Percentiles rank a stretch among this genome's conserved stretches.
Conservation (phyloP, 2,329 filamentous ascomycete genomes). For the Cercospora sojina region DNA sequence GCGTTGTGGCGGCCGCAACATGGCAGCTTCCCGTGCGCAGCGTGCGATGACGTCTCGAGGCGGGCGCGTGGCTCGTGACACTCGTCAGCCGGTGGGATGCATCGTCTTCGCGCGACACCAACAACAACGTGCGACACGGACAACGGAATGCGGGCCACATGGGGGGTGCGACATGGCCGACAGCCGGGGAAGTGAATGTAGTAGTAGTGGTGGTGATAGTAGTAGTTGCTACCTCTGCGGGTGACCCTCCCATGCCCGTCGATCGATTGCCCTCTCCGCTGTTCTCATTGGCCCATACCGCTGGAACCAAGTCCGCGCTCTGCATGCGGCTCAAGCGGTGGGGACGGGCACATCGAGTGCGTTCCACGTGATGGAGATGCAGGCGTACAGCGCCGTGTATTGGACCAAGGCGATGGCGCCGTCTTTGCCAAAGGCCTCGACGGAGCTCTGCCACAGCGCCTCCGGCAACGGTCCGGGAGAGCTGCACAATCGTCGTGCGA, state of each 20-base stretch:
- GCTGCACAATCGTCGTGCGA: slow-evolving; percentile 23
- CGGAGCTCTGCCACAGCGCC: slow-evolving; percentile 23
- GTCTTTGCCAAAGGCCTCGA: slow-evolving; percentile 28
- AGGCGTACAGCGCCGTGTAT: slow-evolving; percentile 30
- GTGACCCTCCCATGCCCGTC: not conserved
- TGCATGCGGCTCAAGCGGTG: not conserved
- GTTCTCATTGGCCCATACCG: not conserved
- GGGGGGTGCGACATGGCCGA: not conserved
- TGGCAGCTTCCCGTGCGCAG: not conserved
- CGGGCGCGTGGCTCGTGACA: not conserved
- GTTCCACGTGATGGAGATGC: slow-evolving; percentile 29
- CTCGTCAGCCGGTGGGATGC: not conserved
- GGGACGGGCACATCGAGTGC: slow-evolving; percentile 26
- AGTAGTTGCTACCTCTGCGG: not conserved
- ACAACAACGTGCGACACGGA: not conserved
- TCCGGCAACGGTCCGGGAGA: slow-evolving; percentile 25
- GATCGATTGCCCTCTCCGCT: not conserved
- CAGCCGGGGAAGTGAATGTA: not conserved
- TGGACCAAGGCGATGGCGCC: slow-evolving; percentile 30
- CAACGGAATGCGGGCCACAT: not conserved
- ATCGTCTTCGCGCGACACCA: not conserved
- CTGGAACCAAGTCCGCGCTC: not conserved
- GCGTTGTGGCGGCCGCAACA: not conserved
- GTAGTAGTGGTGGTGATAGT: not conserved
- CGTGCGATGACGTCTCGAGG: not conserved